Base-by-base conservation (phyloP, 148 eudicot genomes). In the Amaranthus palmeri region DNA sequence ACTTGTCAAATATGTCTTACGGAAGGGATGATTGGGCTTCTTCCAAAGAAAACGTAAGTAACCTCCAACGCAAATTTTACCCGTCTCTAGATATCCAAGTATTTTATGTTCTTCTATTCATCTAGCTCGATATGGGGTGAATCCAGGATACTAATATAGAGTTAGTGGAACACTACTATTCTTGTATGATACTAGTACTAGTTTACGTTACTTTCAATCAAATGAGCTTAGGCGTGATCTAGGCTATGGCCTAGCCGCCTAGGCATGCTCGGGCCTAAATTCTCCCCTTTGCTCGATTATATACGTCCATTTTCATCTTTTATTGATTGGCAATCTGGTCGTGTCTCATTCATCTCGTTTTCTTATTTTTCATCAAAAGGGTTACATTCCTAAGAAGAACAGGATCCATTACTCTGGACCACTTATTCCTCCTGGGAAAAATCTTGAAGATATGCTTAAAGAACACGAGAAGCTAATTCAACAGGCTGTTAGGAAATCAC, bases 31-130 rank as follows among this genome's bases (percentile, higher is more conserved):
- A 84, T 41, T 75, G 81, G 80, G 62, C 61, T 7, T 65, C 76
- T 59, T 66, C 72, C 68, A 85, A 83, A 68, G 89, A 80, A 8
- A 78, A 67, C 69, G 91, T 87, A 82, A 74, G 86, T 73, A 17
- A 41, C 66, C 65, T 60, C 56, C 40, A 17, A 60, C 51, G 54
- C 59, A 42, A 25, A 54, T 40, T 12, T 10, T 10, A 8, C 41
- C 48, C 3, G 1, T 63, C n/a, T 69, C 18, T 61, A 2, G 4
- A 53, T 47, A 14, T 72, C 55, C 63, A 40, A 45, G 25, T 3
- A 1, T 46, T 10, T 53, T 48, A 14, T 36, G 15, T 17, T 42
- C 61, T 10, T n/a, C 8, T 11, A 0, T 67, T 73, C n/a, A 7
- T 25, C 47, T 50, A 10, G 10, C 17, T 41, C 40, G 15, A 25